Base-by-base conservation (phyloP, 306 rosid genomes). In the Castanea sativa region DNA sequence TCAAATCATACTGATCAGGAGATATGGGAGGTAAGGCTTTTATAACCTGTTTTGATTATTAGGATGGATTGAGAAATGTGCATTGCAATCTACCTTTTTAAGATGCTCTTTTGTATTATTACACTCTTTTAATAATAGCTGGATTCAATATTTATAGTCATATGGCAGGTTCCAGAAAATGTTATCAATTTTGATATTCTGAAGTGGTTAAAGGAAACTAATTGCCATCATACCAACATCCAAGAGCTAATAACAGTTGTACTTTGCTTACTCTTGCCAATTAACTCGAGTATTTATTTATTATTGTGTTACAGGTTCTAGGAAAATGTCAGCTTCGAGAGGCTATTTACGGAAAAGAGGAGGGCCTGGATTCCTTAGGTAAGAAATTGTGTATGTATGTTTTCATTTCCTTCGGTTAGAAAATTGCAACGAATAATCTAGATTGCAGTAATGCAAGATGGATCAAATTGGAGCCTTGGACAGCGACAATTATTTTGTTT, bases 401-500 rank as follows among this genome's bases (percentile, higher is more conserved):
- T n/a, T 51, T 45, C 21, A 19, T 76, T 29, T 74, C 23, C 9
- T 4, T 20, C 18, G 29, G 61, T 56, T 6, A 23, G 53, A 30
- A 60, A 58, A 38, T 20, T 4, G 25, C 45, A 41, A 15, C 45
- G 43, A 45, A 43, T 4, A 65, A 76, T 38, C 33, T 16, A 53
- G 3, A 49, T 16, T 38, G 38, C 77, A 83, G 86, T 79, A 19
- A 43, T 73, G 6, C 75, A 82, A 69, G 85, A 82, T 19, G 85
- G 85, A 57, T 65, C 76, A 67, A 82, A 82, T 70, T 82, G 85
- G 85, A 82, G 85, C 82, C 73, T 74, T 71, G 85, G 82, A 56
- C 79, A 82, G 63, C 57, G 82, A 13, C 82, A 82, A 73, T 65
- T 83, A 5, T 79, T 79, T 12, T 83, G 83, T 51, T 69, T 79